Evolutionary conservation across 164 flowering plant species (phyloP).

Genomic region (Umbellularia californica): DNA sequence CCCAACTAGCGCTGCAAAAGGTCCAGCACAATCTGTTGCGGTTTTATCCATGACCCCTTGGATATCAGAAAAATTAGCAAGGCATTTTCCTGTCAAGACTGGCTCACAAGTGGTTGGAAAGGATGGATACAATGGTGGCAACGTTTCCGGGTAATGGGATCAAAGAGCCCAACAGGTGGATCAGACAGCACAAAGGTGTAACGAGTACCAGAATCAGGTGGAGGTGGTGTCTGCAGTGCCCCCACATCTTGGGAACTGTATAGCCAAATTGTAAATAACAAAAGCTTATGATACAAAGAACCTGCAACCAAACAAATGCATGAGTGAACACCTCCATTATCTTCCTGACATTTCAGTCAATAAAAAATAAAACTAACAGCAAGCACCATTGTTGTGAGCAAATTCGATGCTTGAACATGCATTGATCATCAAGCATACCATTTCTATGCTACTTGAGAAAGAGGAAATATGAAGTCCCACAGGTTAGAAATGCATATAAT

Average conservation of each 20-base stretch:
- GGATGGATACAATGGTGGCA: constrained; percentile 77
- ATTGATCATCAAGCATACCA: background rate
- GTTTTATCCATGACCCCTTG: constrained; percentile 66
- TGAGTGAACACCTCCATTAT: background rate
- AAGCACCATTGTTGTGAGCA: background rate
- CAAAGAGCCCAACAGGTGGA: constrained; percentile 59
- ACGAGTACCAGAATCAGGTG: constrained; percentile 21
- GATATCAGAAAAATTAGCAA: constrained; percentile 71
- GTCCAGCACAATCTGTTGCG: constrained; percentile 78
- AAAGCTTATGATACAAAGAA: constrained; percentile 28
- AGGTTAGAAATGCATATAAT: too few relatives aligned
- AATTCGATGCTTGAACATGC: background rate
- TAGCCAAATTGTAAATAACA: constrained; percentile 45
- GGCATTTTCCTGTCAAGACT: constrained; percentile 81
- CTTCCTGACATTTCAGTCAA: background rate
- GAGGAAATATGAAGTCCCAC: background rate
- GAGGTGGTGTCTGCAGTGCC: constrained; percentile 22
- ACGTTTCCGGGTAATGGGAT: constrained; percentile 64
- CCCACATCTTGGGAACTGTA: constrained; percentile 32
- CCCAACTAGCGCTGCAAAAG: constrained; percentile 72
- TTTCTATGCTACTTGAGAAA: background rate
- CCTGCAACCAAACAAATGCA: constrained; percentile 34
- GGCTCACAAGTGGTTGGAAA: constrained; percentile 77
- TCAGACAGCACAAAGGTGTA: constrained; percentile 36
- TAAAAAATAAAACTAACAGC: background rate